Evolutionary conservation across 768 basidiomycete species (phyloP).

Genomic region (Russula sp.): DNA sequence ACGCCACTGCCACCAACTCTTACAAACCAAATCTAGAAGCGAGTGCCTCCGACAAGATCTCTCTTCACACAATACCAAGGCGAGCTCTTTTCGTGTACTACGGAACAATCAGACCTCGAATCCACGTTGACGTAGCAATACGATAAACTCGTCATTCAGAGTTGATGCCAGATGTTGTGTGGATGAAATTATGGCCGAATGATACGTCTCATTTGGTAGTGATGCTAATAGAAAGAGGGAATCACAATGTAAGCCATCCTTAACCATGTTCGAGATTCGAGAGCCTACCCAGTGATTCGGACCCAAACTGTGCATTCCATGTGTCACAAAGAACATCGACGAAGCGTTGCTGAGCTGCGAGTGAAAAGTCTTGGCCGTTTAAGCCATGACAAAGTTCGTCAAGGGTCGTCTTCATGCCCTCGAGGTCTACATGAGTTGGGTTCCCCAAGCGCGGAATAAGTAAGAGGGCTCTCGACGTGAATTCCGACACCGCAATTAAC

Average conservation of each 20-base stretch:
- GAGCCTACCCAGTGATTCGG: background rate
- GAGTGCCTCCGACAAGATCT: too few species aligned
- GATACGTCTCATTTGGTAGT: background rate
- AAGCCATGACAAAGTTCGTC: constrained; percentile 1
- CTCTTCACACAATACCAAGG: too few species aligned
- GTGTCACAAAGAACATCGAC: background rate
- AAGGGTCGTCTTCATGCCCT: background rate
- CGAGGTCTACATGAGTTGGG: background rate
- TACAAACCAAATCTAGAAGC: too few species aligned
- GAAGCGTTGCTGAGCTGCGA: background rate
- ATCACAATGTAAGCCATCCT: background rate
- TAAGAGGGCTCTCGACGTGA: background rate
- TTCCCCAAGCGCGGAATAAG: background rate
- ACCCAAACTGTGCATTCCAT: background rate
- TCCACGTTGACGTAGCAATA: background rate
- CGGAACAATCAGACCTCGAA: background rate
- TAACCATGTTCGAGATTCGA: too few species aligned
- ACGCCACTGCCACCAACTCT: too few species aligned
- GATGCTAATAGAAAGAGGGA: background rate
- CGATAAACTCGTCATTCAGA: background rate
- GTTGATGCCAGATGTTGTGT: background rate
- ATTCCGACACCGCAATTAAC: background rate
- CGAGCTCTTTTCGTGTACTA: background rate
- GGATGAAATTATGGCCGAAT: background rate
- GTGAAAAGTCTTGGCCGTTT: background rate